Evolutionary conservation across 441 rosid species (phyloP), one percentile per base, ranked within the genome.

Genomic region (Breynia disticha): DNA sequence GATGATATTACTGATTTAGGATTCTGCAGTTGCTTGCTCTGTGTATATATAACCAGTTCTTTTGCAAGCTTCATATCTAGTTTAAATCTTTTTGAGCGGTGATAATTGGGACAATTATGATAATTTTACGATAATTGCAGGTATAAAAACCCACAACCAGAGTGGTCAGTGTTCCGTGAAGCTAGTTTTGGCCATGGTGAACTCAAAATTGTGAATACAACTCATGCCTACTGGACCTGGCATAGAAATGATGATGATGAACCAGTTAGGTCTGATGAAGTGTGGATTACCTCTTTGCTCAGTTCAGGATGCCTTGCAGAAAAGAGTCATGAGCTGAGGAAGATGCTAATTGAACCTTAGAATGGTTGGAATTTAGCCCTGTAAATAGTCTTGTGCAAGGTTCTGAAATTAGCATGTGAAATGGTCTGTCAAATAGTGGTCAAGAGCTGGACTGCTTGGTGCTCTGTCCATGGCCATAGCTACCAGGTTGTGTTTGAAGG

Each of bases 111-210:
- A 48, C 22, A n/a, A 21, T 49, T 37, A 21, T 5, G 2, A 11
- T 16, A 21, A 32, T 35, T 17, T 19, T 20, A 10, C 19, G n/a
- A 41, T 37, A 5, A 35, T 45, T 71, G 47, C 76, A 93, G 98
- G 51, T 93, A 84, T 72, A 67, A 54, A 56, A 45, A 80, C 52
- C 98, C 97, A 16, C 76, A 61, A 19, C 97, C 98, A 19, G 81
- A 75, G 55, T 93, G 98, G 98, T 93, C 96, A 13, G 82, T 76
- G 39, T 91, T 91, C 72, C 95, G 95, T 7, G 98, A 93, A 81
- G 97, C 95, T 66, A 93, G 98, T 72, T 93, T 93, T 64, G 98
- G 98, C 48, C 97, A 93, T 46, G 97, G 98, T 0, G 95, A 88
- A 74, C 82, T 93, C 59, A 72, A 71, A 71, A 59, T 93, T 54